Percentiles rank a stretch among this genome's conserved stretches.
These are phyloP conservation scores for Arachis monticola DNA, from an alignment of 331 rosid species.

Conservation along the genomic window DNA sequence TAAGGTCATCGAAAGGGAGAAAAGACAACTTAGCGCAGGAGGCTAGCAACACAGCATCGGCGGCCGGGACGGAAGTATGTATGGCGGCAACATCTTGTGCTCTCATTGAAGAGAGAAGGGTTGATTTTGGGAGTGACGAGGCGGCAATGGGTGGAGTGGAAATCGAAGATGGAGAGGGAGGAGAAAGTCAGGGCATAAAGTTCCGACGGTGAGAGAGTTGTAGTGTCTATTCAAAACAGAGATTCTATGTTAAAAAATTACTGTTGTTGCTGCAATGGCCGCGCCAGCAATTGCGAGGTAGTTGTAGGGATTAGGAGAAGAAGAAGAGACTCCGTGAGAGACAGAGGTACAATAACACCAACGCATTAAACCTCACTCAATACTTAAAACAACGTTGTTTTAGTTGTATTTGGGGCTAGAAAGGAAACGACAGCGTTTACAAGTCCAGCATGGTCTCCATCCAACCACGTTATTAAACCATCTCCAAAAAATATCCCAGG, in stretches of 20 bases:
- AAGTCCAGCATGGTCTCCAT: too few relatives aligned
- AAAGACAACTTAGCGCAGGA: constrained; percentile 51
- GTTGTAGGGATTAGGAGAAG: neutral
- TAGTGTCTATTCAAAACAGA: constrained; percentile 48
- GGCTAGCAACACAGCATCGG: constrained; percentile 63
- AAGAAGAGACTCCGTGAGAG: too few relatives aligned
- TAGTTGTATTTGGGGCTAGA: too few relatives aligned
- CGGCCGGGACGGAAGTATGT: constrained; percentile 68
- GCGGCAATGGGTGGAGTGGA: constrained; percentile 44
- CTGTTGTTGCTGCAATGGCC: neutral
- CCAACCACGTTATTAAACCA: too few relatives aligned
- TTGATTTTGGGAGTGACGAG: constrained; percentile 65
- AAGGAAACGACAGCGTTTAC: too few relatives aligned
- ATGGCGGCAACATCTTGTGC: constrained; percentile 81
- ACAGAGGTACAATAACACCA: too few relatives aligned
- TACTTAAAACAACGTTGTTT: too few relatives aligned
- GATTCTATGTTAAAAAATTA: constrained; percentile 40
- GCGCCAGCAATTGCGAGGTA: constrained; percentile 2
- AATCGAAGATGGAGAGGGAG: constrained; percentile 61
- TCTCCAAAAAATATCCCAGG: too few relatives aligned
- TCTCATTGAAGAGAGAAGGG: constrained; percentile 71
- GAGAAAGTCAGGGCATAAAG: constrained; percentile 67
- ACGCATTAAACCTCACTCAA: too few relatives aligned
- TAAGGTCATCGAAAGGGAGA: constrained; percentile 48
- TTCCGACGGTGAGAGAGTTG: constrained; percentile 71